phyloP scores from a whole-genome alignment of 2,329 filamentous ascomycete genomes.

The Cadophora malorum region DNA sequence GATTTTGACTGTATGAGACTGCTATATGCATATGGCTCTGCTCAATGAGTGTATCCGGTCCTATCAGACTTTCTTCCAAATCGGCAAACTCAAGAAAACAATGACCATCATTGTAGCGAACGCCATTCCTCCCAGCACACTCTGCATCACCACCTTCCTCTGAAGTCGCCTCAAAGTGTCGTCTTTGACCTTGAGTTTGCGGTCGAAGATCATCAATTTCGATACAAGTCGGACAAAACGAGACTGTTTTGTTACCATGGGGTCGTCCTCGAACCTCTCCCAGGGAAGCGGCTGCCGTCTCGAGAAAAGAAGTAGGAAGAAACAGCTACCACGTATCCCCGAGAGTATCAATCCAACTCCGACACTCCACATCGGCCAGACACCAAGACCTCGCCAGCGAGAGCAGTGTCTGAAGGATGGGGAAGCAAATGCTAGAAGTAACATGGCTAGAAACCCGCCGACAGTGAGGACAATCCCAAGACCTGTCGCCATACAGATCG shows the following conservation, averaged over 20 bases:
- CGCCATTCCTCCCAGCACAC: conserved; percentile 71
- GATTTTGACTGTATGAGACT: conserved; percentile 1
- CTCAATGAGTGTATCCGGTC: background rate
- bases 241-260: conserved; percentile 18
- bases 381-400: conserved; percentile 51
- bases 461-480: conserved; percentile 51
- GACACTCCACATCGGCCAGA: conserved; percentile 55
- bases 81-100: conserved; percentile 56
- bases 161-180: conserved; percentile 51
- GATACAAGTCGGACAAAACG: conserved; percentile 45
- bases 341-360: conserved; percentile 52
- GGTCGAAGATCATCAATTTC: conserved; percentile 55
- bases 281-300: conserved; percentile 54
- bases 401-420: conserved; percentile 47
- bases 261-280: conserved; percentile 54
- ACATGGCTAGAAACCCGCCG: conserved; percentile 49
- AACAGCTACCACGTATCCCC: conserved; percentile 54
- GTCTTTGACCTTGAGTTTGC: conserved; percentile 54
- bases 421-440: conserved; percentile 51
- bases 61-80: conserved; percentile 48
- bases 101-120: conserved; percentile 76
- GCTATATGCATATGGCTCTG: conserved; percentile 2
- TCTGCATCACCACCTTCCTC: conserved; percentile 55
- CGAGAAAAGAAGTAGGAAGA: conserved; percentile 55
- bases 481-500: conserved; percentile 53